Conservation (phyloP, 805 yeast genomes). For the Pichia insulana region DNA sequence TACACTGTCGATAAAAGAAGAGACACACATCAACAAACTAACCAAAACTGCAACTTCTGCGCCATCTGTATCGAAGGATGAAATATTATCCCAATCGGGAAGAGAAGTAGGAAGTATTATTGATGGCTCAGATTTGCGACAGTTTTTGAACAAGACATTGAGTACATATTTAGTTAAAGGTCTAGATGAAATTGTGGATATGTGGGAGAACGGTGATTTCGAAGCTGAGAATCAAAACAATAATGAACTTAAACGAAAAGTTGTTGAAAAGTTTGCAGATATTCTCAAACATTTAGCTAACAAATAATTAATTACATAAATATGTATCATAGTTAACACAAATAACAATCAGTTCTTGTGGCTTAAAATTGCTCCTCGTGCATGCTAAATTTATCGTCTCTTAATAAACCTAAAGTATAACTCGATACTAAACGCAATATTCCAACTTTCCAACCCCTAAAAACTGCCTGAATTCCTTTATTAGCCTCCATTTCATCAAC, state of each 20-base stretch:
- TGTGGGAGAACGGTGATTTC: constrained; percentile 18
- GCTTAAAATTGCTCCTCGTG: constrained; percentile 33
- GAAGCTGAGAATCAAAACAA: background rate
- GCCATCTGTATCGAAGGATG: constrained; percentile 2
- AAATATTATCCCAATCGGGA: constrained; percentile 5
- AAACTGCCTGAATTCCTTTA: constrained; percentile 43
- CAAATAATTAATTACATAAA: background rate
- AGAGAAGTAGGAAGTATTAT: constrained; percentile 32
- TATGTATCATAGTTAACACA: background rate
- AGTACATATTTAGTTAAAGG: constrained; percentile 39
- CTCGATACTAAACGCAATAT: constrained; percentile 69
- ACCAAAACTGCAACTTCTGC: background rate
- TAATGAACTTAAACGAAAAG: constrained; percentile 4
- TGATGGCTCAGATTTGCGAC: constrained; percentile 46
- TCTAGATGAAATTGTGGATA: constrained; percentile 24
- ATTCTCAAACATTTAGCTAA: constrained; percentile 9
- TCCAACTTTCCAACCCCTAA: constrained; percentile 91
- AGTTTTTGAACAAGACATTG: constrained; percentile 39
- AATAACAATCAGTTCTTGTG: no score
- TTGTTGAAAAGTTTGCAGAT: constrained; percentile 11
- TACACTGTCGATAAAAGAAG: background rate
- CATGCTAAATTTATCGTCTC: constrained; percentile 36
- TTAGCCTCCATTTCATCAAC: constrained; percentile 31
- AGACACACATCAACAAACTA: background rate
- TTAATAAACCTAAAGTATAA: constrained; percentile 65